These are phyloP conservation scores for Xylaria sp. DNA, from an alignment of 2,329 filamentous ascomycete species.

Conservation along the genomic window DNA sequence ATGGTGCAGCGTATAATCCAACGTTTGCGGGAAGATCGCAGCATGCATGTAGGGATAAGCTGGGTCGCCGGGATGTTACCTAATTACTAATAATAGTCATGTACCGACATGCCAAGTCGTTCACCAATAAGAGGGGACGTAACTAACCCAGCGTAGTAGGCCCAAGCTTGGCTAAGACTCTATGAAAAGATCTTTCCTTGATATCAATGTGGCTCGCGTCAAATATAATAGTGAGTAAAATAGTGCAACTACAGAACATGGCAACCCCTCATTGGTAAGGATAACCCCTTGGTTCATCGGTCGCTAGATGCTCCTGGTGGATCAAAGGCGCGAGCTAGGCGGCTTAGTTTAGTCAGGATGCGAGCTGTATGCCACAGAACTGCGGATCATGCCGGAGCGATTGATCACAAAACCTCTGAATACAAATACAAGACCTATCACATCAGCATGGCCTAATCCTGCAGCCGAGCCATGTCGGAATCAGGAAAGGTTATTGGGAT, in stretches of 20 bases:
- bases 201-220: background rate
- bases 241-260: slow-evolving; percentile 3
- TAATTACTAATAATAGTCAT: slow-evolving; percentile 31
- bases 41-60: slow-evolving; percentile 8
- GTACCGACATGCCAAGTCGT: background rate
- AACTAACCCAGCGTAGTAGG: slow-evolving; percentile 4
- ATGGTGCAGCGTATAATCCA: slow-evolving; percentile 18
- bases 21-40: slow-evolving; percentile 24
- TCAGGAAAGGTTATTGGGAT: background rate
- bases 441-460: slow-evolving; percentile 11
- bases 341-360: background rate
- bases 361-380: slow-evolving; percentile 1
- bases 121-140: slow-evolving; percentile 23
- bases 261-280: background rate
- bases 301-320: background rate
- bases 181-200: background rate
- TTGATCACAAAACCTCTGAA: slow-evolving; percentile 3
- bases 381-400: slow-evolving; percentile 1
- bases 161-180: background rate
- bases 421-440: slow-evolving; percentile 14
- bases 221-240: background rate
- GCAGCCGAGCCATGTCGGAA: background rate
- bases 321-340: background rate
- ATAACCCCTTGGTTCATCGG: background rate
- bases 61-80: slow-evolving; percentile 19